Evolutionary conservation across 345 rosid genomes (phyloP), one percentile per base, ranked within the genome.

Genomic region (Trapa bicornis): DNA sequence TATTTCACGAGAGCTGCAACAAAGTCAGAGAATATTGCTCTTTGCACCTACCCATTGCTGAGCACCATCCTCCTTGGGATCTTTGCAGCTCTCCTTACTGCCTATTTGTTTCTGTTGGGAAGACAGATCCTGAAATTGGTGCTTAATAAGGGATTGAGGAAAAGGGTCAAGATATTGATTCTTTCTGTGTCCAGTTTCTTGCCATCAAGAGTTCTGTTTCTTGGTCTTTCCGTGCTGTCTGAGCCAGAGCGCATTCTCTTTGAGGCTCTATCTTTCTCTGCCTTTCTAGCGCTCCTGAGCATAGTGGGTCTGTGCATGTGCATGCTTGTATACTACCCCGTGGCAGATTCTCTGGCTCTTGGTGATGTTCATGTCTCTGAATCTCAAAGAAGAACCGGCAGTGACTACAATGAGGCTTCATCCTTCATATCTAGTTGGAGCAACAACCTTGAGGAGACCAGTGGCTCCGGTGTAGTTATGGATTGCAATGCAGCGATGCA

Each of bases 21-120:
- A 69, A 72, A 77, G 75, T 57, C 77, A 37, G 81, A 73, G 37
- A 57, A 58, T 50, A 76, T 71, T 53, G 91, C 86, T 8, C 79
- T 89, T 65, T 94, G 99, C 81, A 83, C 96, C 67, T 94, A 89
- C 84, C 97, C 99, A 69, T 76, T 94, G 67, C 77, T 89, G 76
- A 89, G 89, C 76, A 94, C 96, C 33, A 83, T 91, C 71, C 72
- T 91, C 66, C 87, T 83, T 22, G 99, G 96, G 68, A 73, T 94
- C 66, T 91, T 89, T 73, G 83, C 85, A 35, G 67, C 85, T 54
- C 53, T 85, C 75, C 73, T 91, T 70, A 85, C 97, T 39, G 65
- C 75, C 56, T 94, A 91, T 81, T 77, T 94, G 77, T 91, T 86
- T 81, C 85, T 93, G 91, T 85, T 91, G 65, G 99, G 99, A 68